Percentiles rank a stretch among this genome's conserved stretches.
Evolutionary conservation across 306 rosid genomes (phyloP).

Genomic region (Begonia peltatifolia): DNA sequence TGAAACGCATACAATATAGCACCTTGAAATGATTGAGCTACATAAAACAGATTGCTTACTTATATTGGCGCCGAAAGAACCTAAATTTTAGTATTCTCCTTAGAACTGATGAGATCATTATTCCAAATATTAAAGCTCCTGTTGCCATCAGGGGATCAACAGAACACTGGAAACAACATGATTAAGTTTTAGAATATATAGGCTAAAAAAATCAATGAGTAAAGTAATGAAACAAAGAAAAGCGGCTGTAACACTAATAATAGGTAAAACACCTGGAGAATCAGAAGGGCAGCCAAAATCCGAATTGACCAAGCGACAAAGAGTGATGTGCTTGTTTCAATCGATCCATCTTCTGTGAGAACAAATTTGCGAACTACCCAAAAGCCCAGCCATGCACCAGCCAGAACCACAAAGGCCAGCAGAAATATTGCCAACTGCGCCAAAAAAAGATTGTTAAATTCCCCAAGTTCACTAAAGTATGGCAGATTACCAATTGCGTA

Average conservation of each 20-base stretch:
- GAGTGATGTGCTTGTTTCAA: conserved; percentile 53
- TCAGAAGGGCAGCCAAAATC: conserved; percentile 42
- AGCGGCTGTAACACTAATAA: not conserved
- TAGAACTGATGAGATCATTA: conserved; percentile 22
- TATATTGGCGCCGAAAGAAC: conserved; percentile 38
- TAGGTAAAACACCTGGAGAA: conserved; percentile 49
- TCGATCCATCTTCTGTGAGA: conserved; percentile 72
- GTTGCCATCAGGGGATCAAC: conserved; percentile 56
- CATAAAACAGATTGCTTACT: conserved; percentile 26
- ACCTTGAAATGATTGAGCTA: conserved; percentile 7
- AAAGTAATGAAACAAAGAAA: not conserved
- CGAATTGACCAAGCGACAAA: conserved; percentile 82
- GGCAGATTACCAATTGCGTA: too few species aligned
- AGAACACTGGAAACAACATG: conserved; percentile 56
- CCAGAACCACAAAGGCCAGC: conserved; percentile 56
- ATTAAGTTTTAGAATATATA: not conserved
- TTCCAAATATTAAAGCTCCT: conserved; percentile 41
- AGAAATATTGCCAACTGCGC: conserved; percentile 73
- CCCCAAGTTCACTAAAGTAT: too few species aligned
- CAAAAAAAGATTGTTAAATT: not conserved
- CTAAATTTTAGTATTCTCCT: conserved; percentile 38
- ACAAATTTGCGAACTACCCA: conserved; percentile 75
- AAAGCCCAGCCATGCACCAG: conserved; percentile 95
- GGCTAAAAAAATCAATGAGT: conserved; percentile 1
- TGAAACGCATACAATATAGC: not conserved